Evolutionary conservation across 345 rosid species (phyloP).

Genomic region (Heritiera littoralis): DNA sequence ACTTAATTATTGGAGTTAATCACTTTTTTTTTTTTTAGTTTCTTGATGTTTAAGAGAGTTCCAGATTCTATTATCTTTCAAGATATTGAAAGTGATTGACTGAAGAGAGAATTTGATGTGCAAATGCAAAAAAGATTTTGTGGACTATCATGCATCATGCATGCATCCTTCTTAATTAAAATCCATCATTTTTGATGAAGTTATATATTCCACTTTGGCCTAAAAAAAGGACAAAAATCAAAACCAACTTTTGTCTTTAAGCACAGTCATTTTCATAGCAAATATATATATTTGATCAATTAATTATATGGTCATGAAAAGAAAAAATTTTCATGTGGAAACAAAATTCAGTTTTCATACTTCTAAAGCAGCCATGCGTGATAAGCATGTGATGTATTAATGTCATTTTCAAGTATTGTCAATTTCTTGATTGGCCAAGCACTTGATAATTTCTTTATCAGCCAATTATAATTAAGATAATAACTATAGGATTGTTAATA

Average conservation of each 20-base stretch:
- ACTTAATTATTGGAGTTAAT: neutral
- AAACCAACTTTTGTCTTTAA: neutral
- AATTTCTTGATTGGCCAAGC: neutral
- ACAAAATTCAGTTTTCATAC: neutral
- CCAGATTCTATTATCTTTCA: neutral
- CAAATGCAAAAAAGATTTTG: neutral
- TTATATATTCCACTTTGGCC: too few relatives aligned
- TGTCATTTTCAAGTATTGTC: neutral
- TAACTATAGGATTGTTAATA: neutral
- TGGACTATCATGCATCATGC: too few relatives aligned
- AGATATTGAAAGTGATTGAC: too few relatives aligned
- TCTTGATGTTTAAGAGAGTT: neutral
- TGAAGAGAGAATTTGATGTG: neutral
- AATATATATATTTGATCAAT: too few relatives aligned
- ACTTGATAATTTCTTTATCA: neutral
- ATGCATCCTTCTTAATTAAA: neutral
- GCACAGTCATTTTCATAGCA: neutral
- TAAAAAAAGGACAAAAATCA: too few relatives aligned
- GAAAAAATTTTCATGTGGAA: neutral
- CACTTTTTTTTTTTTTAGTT: neutral
- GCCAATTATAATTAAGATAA: neutral
- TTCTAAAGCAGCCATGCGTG: neutral
- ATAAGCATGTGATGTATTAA: neutral
- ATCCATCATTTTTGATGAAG: neutral
- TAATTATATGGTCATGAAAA: too few relatives aligned